Base-by-base conservation (phyloP, 2,329 filamentous ascomycete species). In the Ophiostoma australiae region DNA sequence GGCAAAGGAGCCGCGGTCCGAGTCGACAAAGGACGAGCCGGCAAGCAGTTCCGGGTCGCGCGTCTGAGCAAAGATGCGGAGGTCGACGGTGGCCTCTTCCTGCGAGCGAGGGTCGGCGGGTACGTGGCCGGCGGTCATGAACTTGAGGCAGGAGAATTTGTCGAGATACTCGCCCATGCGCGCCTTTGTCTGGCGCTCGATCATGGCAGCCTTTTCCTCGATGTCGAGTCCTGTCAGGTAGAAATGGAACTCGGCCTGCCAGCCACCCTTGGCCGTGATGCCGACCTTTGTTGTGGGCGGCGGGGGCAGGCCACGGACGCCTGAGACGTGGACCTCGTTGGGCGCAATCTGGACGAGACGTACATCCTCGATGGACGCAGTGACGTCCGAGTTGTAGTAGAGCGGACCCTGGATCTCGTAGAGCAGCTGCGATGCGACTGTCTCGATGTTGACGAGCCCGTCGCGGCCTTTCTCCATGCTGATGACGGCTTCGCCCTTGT, bases 311-410 rank as follows among this genome's bases (percentile, higher is more conserved):
- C 78, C 78, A 72, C 78, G 78, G 72, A 80, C 76, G 4, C 79
- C 78, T 1, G 75, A 75, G 17, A 80, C 74, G 35, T 74, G 75
- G 13, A 80, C 78, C 20, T 76, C 75, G 70, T 77, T 76, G 73
- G 75, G 75, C 73, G 74, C 78, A 37, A 76, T 67, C 74, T 86
- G 82, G 72, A 84, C 82, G 76, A 88, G 86, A 69, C 66, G 71
- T 48, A 75, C 75, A 69, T 71, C 76, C 31, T 77, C 76, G 27
- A 79, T 73, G 48, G 74, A 73, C 35, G 78, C 78, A 1, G 77
- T 78, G 10, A 80, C 78, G 72, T 79, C 78, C 20, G 75, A 76
- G 73, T 76, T 76, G 72, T 75, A 79, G 72, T 80, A 80, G 23
- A 75, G 75, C 15, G 77, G 78, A 5, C 80, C 79, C 71, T 80